Percentiles rank a stretch among this genome's conserved stretches.
Conservation (phyloP, 2,329 filamentous ascomycete genomes). For the Chaetomium sp. region DNA sequence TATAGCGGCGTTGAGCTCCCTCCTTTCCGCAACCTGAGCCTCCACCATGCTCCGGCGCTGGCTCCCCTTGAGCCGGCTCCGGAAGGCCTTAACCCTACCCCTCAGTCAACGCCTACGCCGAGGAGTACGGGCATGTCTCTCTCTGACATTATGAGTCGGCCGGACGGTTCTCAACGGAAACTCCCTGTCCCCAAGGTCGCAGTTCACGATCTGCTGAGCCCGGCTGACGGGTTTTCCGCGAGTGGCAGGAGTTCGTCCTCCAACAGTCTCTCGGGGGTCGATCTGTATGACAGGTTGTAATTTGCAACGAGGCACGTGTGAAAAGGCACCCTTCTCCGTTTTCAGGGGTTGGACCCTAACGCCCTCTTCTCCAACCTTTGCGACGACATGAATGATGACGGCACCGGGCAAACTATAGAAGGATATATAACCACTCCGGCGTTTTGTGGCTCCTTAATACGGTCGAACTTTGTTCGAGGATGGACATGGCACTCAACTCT, state of each 20-base stretch:
- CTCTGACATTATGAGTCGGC: constrained; percentile 84
- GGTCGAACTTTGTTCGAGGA: background rate
- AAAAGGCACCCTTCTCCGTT: constrained; percentile 1
- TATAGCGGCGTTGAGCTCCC: constrained; percentile 74
- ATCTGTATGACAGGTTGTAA: constrained; percentile 53
- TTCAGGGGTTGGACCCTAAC: background rate
- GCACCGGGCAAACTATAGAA: constrained; percentile 17
- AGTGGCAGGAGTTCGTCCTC: constrained; percentile 72
- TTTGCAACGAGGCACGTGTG: background rate
- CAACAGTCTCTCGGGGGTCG: constrained; percentile 69
- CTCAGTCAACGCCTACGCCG: constrained; percentile 42
- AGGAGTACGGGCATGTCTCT: constrained; percentile 68
- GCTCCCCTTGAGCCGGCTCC: constrained; percentile 54
- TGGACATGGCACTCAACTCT: constrained; percentile 12
- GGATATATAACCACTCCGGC: constrained; percentile 17
- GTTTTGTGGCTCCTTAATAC: constrained; percentile 8
- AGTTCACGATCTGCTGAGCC: constrained; percentile 74
- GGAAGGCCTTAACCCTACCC: constrained; percentile 36
- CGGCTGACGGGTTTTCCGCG: constrained; percentile 56
- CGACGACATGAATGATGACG: constrained; percentile 20
- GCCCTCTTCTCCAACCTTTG: background rate
- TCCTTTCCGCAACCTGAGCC: constrained; percentile 63
- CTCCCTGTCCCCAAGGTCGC: constrained; percentile 87
- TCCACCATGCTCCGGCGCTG: constrained; percentile 50
- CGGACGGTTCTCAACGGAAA: constrained; percentile 83